phyloP scores from a whole-genome alignment of 2,329 filamentous ascomycete genomes.

The Aureobasidium sp. region DNA sequence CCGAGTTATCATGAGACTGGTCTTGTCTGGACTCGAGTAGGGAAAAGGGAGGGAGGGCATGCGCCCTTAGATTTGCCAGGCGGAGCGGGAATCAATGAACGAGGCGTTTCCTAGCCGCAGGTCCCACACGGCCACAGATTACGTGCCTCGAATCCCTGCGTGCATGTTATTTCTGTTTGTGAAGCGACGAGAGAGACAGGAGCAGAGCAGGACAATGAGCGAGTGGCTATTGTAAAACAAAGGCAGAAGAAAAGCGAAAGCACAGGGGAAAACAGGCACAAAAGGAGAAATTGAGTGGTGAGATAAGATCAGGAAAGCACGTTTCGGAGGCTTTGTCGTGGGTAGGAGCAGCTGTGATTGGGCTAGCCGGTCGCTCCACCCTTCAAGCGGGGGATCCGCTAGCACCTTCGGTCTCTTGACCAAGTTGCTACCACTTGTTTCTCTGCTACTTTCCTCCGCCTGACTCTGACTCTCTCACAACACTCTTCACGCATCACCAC shows the following conservation, averaged over 20 bases:
- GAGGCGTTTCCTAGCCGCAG: conserved; percentile 15
- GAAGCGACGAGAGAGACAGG: background rate
- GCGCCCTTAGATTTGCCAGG: conserved; percentile 8
- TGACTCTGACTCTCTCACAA: conserved; percentile 6
- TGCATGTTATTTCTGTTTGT: background rate
- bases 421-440: background rate
- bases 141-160: conserved; percentile 14
- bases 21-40: conserved; percentile 5
- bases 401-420: conserved; percentile 8
- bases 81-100: conserved; percentile 12
- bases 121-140: conserved; percentile 14
- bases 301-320: conserved; percentile 9
- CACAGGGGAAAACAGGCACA: background rate
- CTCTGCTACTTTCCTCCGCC: background rate
- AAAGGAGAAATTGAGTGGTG: background rate
- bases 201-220: background rate
- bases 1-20: conserved; percentile 4
- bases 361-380: conserved; percentile 2
- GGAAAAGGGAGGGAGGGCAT: background rate
- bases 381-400: conserved; percentile 11
- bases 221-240: background rate
- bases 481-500: background rate
- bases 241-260: background rate
- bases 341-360: conserved; percentile 1
- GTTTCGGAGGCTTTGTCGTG: conserved; percentile 4